These are phyloP conservation scores for Cyberlindnera maclurae DNA, from an alignment of 805 yeast genomes.

Conservation along the genomic window DNA sequence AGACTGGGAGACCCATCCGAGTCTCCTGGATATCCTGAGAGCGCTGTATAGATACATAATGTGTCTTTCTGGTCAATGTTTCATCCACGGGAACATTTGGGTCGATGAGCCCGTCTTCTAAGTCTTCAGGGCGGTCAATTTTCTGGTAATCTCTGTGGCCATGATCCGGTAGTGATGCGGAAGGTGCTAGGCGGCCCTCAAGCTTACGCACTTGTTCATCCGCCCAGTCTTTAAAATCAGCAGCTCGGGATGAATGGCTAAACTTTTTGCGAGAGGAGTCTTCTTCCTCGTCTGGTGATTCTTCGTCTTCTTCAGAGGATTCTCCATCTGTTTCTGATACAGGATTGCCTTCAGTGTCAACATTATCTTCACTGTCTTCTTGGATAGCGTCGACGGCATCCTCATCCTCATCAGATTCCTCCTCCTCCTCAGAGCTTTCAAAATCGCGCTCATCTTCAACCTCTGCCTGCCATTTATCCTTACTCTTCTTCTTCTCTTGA, in stretches of 20 bases:
- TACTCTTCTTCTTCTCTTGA: conserved; percentile 26
- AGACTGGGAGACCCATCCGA: conserved; percentile 78
- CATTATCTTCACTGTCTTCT: conserved; percentile 34
- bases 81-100: conserved; percentile 57
- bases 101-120: conserved; percentile 60
- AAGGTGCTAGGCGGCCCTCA: conserved; percentile 52
- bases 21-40: conserved; percentile 55
- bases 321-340: conserved; percentile 29
- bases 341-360: conserved; percentile 35
- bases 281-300: conserved; percentile 10
- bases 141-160: conserved; percentile 38
- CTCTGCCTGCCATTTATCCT: conserved; percentile 23
- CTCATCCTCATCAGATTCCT: conserved; percentile 32
- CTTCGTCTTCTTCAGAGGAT: conserved; percentile 34
- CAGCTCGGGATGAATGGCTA: conserved; percentile 42
- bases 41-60: conserved; percentile 62
- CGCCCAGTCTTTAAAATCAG: conserved; percentile 85
- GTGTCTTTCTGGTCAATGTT: conserved; percentile 44
- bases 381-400: conserved; percentile 39
- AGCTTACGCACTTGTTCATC: conserved; percentile 57
- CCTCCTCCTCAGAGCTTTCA: conserved; percentile 34
- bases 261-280: conserved; percentile 38
- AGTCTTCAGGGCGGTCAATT: conserved; percentile 60
- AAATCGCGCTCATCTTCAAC: conserved; percentile 2
- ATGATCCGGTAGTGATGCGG: conserved; percentile 25